These are phyloP conservation scores for Nymphaea thermarum DNA, from an alignment of 164 flowering plant genomes.

Conservation along the genomic window DNA sequence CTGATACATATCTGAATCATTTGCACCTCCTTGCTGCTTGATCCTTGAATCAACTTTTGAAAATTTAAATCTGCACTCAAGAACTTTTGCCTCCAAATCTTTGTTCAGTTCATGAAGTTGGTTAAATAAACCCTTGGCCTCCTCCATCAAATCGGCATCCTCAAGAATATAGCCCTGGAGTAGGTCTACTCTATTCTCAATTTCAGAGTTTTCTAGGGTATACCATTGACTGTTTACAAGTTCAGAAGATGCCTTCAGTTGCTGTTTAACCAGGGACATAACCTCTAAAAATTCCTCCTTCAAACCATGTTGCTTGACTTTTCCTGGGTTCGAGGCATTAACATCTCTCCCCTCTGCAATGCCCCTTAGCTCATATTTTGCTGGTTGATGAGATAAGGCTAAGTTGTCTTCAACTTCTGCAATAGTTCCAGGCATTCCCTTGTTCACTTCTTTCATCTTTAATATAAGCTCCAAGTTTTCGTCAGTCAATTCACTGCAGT, in stretches of 20 bases:
- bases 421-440: slow-evolving; percentile 2
- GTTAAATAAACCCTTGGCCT: slow-evolving; percentile 18
- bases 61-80: slow-evolving; percentile 14
- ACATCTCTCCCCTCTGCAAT: slow-evolving; percentile 7
- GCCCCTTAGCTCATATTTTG: slow-evolving; percentile 15
- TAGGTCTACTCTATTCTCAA: slow-evolving; percentile 9
- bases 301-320: too few relatives aligned
- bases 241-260: slow-evolving; percentile 24
- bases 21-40: slow-evolving; percentile 4
- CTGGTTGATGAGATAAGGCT: slow-evolving; percentile 18
- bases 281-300: slow-evolving; percentile 11
- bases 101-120: slow-evolving; percentile 22
- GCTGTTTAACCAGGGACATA: slow-evolving; percentile 17
- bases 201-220: slow-evolving; percentile 1
- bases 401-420: too few relatives aligned
- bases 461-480: slow-evolving; percentile 44
- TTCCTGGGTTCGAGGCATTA: background rate
- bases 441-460: slow-evolving; percentile 33
- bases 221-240: slow-evolving; percentile 20
- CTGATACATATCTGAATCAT: slow-evolving; percentile 12
- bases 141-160: slow-evolving; percentile 13
- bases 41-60: slow-evolving; percentile 13
- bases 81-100: slow-evolving; percentile 23
- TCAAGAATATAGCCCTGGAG: slow-evolving; percentile 5
- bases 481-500: slow-evolving; percentile 52